A percentile compares a stretch with the other conserved stretches of the same genome.
These are phyloP conservation scores for Stephanodiscus triporus DNA, from an alignment of 108 stramenopile species.

Conservation along the genomic window DNA sequence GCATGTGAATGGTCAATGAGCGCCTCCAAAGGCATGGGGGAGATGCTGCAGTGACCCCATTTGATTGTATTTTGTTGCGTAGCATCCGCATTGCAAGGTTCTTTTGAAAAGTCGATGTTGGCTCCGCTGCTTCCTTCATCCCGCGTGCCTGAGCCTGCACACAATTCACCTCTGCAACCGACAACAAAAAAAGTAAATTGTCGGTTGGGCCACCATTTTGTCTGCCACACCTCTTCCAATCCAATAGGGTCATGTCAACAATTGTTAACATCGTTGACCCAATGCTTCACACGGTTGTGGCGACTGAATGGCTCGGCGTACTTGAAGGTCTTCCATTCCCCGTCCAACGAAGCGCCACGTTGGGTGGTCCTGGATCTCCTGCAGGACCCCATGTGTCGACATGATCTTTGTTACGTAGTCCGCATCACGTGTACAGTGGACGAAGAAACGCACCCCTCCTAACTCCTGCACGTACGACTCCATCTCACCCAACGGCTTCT, in stretches of 20 bases:
- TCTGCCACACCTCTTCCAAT: constrained; percentile 16
- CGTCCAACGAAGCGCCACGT: neutral
- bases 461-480: constrained; percentile 2
- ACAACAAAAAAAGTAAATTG: constrained; percentile 1
- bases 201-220: constrained; percentile 21
- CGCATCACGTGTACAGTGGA: constrained; percentile 8
- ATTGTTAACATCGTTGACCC: constrained; percentile 9
- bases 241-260: constrained; percentile 26
- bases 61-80: neutral
- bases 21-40: neutral
- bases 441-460: neutral
- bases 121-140: neutral
- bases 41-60: neutral
- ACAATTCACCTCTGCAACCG: neutral
- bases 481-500: neutral
- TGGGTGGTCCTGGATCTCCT: constrained; percentile 2
- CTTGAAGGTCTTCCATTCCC: constrained; percentile 10
- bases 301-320: constrained; percentile 11
- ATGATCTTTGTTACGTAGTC: neutral
- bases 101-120: neutral
- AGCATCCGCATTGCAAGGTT: neutral
- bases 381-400: constrained; percentile 5
- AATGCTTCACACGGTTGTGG: constrained; percentile 10
- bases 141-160: neutral
- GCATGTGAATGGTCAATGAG: neutral